Evolutionary conservation across 2,329 filamentous ascomycete species (phyloP).

Genomic region (Westerdykella aurantiaca): DNA sequence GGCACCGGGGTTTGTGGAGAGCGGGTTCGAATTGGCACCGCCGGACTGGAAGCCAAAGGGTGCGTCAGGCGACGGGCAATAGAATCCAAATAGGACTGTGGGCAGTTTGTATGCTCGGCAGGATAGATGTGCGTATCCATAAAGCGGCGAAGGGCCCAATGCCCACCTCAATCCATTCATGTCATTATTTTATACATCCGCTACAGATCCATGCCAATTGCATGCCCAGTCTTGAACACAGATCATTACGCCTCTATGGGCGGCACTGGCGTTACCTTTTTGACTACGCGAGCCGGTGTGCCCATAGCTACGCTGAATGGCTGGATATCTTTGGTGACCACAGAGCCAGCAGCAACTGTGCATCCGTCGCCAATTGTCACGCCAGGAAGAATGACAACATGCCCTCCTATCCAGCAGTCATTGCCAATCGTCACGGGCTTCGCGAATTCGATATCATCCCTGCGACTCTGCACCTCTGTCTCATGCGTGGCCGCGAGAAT

Average conservation of each 20-base stretch:
- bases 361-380: slow-evolving; percentile 40
- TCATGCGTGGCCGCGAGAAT: slow-evolving; percentile 52
- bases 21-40: slow-evolving; percentile 15
- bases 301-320: slow-evolving; percentile 36
- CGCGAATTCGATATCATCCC: slow-evolving; percentile 47
- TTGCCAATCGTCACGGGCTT: slow-evolving; percentile 45
- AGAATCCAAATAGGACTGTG: no score
- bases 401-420: slow-evolving; percentile 11
- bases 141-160: no score
- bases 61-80: not conserved
- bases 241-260: not conserved
- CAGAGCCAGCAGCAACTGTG: slow-evolving; percentile 38
- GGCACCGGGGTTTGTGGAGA: slow-evolving; percentile 15
- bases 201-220: no score
- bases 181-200: no score
- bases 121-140: no score
- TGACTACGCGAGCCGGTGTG: slow-evolving; percentile 33
- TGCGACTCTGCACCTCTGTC: slow-evolving; percentile 44
- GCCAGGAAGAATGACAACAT: slow-evolving; percentile 35
- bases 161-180: no score
- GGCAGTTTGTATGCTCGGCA: no score
- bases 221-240: no score
- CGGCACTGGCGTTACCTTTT: slow-evolving; percentile 20
- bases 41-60: slow-evolving; percentile 12
- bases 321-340: slow-evolving; percentile 39